A percentile compares a stretch with the other conserved stretches of the same genome.
Conservation (phyloP, 192 early-diverging fungal species). For the Backusella psychrophila region DNA sequence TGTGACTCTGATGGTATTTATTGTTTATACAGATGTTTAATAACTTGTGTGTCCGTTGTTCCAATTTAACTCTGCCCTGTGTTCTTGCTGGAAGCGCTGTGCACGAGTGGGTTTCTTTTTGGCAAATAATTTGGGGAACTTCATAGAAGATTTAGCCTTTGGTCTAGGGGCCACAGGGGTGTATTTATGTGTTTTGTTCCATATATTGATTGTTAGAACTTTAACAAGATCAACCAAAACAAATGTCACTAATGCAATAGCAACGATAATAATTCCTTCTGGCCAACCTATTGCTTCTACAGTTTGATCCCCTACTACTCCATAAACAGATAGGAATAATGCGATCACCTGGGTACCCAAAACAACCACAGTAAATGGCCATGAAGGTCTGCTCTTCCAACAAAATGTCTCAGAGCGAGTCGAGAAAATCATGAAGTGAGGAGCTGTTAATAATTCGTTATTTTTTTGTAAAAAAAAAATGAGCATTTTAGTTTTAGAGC, state of each 20-base stretch:
- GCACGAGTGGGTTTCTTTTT: constrained; percentile 7
- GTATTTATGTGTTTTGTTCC: constrained; percentile 9
- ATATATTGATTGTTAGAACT: constrained; percentile 31
- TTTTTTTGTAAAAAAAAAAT: not conserved
- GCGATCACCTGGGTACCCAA: constrained; percentile 72
- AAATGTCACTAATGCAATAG: constrained; percentile 53
- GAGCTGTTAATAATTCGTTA: constrained; percentile 31
- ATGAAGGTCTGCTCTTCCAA: constrained; percentile 58
- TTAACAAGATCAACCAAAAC: constrained; percentile 67
- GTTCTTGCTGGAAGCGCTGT: constrained; percentile 3
- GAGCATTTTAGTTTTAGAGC: not conserved
- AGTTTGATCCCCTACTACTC: constrained; percentile 33
- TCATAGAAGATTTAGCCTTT: not conserved
- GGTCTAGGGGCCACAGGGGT: not conserved
- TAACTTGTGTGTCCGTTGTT: not conserved
- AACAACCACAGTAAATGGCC: constrained; percentile 57
- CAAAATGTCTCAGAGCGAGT: constrained; percentile 63
- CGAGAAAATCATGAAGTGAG: constrained; percentile 78
- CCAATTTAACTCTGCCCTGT: not conserved
- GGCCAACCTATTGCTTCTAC: constrained; percentile 43
- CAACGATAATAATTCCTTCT: constrained; percentile 51
- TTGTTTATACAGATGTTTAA: not conserved
- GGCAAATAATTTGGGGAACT: not conserved
- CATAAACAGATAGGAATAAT: constrained; percentile 50
- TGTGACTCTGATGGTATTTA: not conserved